Base-by-base conservation (phyloP, 495 filamentous ascomycete species). In the Trichoderma erinaceum region DNA sequence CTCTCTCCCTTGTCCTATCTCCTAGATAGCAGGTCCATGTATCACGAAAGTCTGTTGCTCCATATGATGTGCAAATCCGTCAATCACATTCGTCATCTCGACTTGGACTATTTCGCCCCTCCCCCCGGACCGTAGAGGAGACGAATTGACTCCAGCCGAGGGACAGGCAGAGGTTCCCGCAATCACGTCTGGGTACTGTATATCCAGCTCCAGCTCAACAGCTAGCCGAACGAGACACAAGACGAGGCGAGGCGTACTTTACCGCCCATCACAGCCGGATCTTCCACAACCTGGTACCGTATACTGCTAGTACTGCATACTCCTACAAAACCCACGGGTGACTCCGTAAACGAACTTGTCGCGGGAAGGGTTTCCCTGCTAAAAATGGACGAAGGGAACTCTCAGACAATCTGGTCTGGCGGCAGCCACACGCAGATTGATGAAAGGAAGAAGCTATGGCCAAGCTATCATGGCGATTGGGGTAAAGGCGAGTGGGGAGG, bases 381-480 rank as follows among this genome's bases (percentile, higher is more conserved):
- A 23, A 21, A 23, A 21, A 61, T 61, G 56, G 56, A 61, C 56
- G 56, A 61, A 61, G 56, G 56, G 56, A 61, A 32, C 56, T 12
- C 21, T 25, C 50, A 58, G 21, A 58, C 18, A 23, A 5, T 18
- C 12, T 29, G 29, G 29, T 29, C 29, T 29, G 29, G 29, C 29
- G 29, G 16, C 16, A 56, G 50, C 16, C 21, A 25, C n/a, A 16
- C 12, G 11, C 25, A 4, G 27, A 48, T 16, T 21, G 27, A 21
- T 13, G 11, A 61, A 61, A 32, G 29, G 29, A 61, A 61, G 27
- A 61, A 61, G 25, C 56, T 29, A 61, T 61, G 56, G 56, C 25
- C 56, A 61, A 27, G 16, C 56, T 11, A 61, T n/a, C 5, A 32
- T 13, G 29, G 25, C 25, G 56, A 61, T 61, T 61, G 56, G 56